Conservation (phyloP, 495 filamentous ascomycete genomes). For the Polyplosphaeria fusca region DNA sequence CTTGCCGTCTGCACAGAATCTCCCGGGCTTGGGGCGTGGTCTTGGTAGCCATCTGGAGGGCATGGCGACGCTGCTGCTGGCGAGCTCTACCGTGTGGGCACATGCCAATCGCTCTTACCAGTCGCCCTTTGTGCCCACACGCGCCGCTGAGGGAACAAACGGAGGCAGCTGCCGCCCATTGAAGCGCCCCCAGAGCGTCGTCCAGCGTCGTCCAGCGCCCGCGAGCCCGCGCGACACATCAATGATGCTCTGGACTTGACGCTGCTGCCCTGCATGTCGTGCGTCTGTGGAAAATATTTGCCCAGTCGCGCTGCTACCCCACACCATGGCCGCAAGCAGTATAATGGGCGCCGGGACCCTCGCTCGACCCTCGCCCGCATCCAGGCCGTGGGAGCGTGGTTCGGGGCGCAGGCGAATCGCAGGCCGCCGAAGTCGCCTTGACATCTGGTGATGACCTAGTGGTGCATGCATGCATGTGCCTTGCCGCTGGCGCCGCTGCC, state of each 20-base stretch:
- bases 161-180: constrained; percentile 12
- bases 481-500: constrained; percentile 30
- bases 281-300: constrained; percentile 30
- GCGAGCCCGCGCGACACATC: too few relatives aligned
- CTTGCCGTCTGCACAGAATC: constrained; percentile 16
- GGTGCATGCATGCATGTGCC: constrained; percentile 25
- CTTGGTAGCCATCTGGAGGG: constrained; percentile 5
- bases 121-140: too few relatives aligned
- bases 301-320: constrained; percentile 34
- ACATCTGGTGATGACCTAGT: constrained; percentile 25
- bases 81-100: constrained; percentile 5
- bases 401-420: constrained; percentile 18
- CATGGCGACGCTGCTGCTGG: not conserved
- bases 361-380: constrained; percentile 10
- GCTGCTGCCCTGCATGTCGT: constrained; percentile 31
- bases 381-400: constrained; percentile 29
- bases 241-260: too few relatives aligned
- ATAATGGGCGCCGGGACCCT: too few relatives aligned
- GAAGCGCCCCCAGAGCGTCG: not conserved
- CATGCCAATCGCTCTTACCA: constrained; percentile 15
- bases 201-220: too few relatives aligned
- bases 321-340: constrained; percentile 25
- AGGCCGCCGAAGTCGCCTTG: constrained; percentile 25
- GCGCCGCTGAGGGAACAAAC: too few relatives aligned
- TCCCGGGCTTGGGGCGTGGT: constrained; percentile 3